A percentile compares a stretch with the other conserved stretches of the same genome.
Evolutionary conservation across 2,329 filamentous ascomycete genomes (phyloP).

Genomic region (Xylaria sp.): DNA sequence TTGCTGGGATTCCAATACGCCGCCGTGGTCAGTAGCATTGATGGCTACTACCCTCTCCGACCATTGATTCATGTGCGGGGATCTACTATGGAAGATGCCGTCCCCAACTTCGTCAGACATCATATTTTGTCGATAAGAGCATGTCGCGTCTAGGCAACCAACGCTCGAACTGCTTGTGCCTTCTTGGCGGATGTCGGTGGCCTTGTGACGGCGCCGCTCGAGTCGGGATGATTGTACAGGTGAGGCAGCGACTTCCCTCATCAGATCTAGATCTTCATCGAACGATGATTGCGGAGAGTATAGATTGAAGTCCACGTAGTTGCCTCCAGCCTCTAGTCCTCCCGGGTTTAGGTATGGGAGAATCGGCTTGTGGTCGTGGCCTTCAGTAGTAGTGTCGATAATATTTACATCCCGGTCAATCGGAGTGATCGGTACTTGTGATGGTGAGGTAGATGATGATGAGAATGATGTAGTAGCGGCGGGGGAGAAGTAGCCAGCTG

Average conservation of each 20-base stretch:
- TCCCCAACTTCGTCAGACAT: background rate
- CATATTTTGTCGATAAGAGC: background rate
- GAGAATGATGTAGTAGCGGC: constrained; percentile 33
- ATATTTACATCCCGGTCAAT: constrained; percentile 28
- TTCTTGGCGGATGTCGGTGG: background rate
- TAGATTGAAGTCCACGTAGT: constrained; percentile 62
- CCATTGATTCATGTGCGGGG: background rate
- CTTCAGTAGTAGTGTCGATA: constrained; percentile 11
- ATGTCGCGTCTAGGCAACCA: background rate
- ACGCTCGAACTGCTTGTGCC: background rate
- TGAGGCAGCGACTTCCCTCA: constrained; percentile 36
- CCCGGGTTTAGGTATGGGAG: constrained; percentile 51
- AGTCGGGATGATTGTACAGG: constrained; percentile 15
- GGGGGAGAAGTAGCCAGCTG: constrained; percentile 50
- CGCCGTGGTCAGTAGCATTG: background rate
- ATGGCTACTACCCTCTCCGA: background rate
- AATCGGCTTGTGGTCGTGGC: constrained; percentile 29
- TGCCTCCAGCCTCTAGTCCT: constrained; percentile 44
- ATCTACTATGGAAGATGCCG: background rate
- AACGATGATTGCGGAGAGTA: constrained; percentile 57
- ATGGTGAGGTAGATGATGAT: constrained; percentile 41
- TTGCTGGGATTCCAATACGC: background rate
- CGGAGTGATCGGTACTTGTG: constrained; percentile 41
- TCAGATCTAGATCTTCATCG: constrained; percentile 52
- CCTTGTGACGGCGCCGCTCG: background rate